Base-by-base conservation (phyloP, 306 rosid genomes). In the Lablab purpureus region DNA sequence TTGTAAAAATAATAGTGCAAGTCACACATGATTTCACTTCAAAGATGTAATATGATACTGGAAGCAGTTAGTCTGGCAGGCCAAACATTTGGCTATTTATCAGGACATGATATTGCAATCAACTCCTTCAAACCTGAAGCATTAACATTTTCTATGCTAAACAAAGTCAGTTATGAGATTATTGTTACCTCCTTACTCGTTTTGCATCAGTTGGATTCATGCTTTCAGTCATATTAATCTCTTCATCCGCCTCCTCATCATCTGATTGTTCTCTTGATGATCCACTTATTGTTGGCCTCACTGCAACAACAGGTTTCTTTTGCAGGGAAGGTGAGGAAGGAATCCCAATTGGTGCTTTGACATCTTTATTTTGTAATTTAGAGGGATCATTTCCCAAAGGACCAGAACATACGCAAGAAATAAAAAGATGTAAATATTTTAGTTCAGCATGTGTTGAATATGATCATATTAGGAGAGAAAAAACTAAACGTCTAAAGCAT, bases 211-310 rank as follows among this genome's bases (percentile, higher is more conserved):
- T 36, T 78, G 88, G 92, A 68, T 87, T 88, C 91, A 62, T 89
- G 81, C 88, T 88, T 62, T 78, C 93, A 40, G 71, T 85, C 56
- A 76, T 88, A 63, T 87, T 90, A 23, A 84, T 88, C 72, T 96
- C 99, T 85, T 93, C 97, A 54, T 92, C 99, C 56, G 84, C 62
- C 60, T 95, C 99, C 17, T 96, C 99, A 3, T 91, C 98, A 25
- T 96, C 97, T 8, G 97, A 88, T 54, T 40, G 90, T 12, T 90
- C 97, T 84, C 87, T 86, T 58, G 98, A 93, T 70, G 99, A 96
- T 71, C 92, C 96, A 81, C 98, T 93, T 52, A 91, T 84, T 56
- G 88, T 76, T 50, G 89, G 75, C 85, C 80, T 86, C 75, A 67
- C 63, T 14, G 80, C 67, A 71, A 73, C 82, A 75, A 21, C 89